These are phyloP conservation scores for Zychaea mexicana DNA, from an alignment of 371 early-diverging fungal species.

Conservation along the genomic window DNA sequence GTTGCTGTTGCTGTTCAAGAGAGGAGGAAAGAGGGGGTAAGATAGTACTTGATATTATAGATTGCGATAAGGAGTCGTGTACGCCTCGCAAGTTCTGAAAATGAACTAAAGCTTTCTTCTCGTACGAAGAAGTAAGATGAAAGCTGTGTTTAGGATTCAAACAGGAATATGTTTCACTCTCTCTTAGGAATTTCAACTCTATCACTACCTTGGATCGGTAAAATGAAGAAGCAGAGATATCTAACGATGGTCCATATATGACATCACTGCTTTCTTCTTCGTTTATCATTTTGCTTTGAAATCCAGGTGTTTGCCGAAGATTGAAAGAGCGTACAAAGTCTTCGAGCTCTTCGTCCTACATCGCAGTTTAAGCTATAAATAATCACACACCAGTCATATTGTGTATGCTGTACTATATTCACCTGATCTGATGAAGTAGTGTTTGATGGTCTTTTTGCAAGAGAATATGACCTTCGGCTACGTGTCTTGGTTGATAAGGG, in stretches of 20 bases:
- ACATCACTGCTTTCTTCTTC: slow-evolving; percentile 36
- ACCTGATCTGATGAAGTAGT: neutral
- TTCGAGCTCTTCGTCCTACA: slow-evolving; percentile 55
- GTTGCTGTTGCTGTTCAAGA: slow-evolving; percentile 1
- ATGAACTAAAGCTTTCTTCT: slow-evolving; percentile 16
- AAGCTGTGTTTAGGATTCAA: too few species aligned
- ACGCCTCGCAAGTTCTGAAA: slow-evolving; percentile 25
- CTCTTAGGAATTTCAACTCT: too few species aligned
- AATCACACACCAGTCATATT: too few species aligned
- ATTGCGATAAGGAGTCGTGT: slow-evolving; percentile 22
- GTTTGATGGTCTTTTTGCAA: neutral
- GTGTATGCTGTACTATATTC: neutral
- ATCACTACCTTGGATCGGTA: slow-evolving; percentile 29
- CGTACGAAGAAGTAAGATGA: neutral
- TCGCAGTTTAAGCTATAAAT: too few species aligned
- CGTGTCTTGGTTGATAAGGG: slow-evolving; percentile 25
- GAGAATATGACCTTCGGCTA: neutral
- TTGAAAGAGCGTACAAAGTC: slow-evolving; percentile 65
- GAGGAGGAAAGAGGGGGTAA: too few species aligned
- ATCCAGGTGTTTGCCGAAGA: slow-evolving; percentile 8
- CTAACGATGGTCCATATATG: slow-evolving; percentile 7
- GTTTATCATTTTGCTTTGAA: slow-evolving; percentile 1
- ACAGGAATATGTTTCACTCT: too few species aligned
- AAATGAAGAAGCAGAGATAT: slow-evolving; percentile 21
- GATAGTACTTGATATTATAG: slow-evolving; percentile 5